phyloP scores from a whole-genome alignment of 2,329 filamentous ascomycete genomes.

The Colletotrichum liriopes region DNA sequence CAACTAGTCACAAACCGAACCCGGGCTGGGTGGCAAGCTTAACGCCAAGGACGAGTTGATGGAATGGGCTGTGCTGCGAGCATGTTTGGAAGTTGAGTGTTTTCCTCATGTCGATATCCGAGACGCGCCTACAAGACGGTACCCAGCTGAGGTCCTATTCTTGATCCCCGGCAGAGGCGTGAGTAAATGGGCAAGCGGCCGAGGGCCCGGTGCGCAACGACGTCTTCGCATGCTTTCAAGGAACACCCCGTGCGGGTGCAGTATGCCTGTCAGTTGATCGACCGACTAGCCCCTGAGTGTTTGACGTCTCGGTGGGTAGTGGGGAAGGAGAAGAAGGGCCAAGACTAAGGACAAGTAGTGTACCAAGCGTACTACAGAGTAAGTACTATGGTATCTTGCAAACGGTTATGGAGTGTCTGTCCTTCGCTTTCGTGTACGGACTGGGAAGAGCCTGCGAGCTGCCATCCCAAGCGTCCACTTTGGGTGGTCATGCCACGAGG shows the following conservation, averaged over 20 bases:
- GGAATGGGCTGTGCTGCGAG: slow-evolving; percentile 14
- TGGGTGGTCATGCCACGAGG: slow-evolving; percentile 31
- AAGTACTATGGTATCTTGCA: background rate
- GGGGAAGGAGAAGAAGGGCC: slow-evolving; percentile 2
- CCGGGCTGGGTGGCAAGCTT: background rate
- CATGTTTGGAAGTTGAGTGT: slow-evolving; percentile 10
- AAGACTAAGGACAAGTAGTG: background rate
- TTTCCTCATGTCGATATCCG: slow-evolving; percentile 26
- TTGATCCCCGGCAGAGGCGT: slow-evolving; percentile 12
- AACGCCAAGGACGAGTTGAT: slow-evolving; percentile 4
- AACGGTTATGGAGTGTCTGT: slow-evolving; percentile 11
- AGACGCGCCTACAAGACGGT: slow-evolving; percentile 19
- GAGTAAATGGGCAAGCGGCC: background rate
- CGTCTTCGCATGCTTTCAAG: slow-evolving; percentile 9
- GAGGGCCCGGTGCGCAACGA: background rate
- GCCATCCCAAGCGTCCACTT: slow-evolving; percentile 27
- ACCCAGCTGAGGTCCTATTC: slow-evolving; percentile 8
- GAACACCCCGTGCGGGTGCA: slow-evolving; percentile 15
- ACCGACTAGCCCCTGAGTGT: slow-evolving; percentile 30
- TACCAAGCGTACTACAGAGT: no score
- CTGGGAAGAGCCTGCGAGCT: slow-evolving; percentile 29
- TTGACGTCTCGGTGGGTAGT: slow-evolving; percentile 21
- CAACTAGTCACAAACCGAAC: background rate
- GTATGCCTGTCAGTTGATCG: slow-evolving; percentile 32
- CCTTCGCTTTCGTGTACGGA: slow-evolving; percentile 22